A percentile compares a stretch with the other conserved stretches of the same genome.
Evolutionary conservation across 306 rosid species (phyloP).

Genomic region (Styphnolobium japonicum): DNA sequence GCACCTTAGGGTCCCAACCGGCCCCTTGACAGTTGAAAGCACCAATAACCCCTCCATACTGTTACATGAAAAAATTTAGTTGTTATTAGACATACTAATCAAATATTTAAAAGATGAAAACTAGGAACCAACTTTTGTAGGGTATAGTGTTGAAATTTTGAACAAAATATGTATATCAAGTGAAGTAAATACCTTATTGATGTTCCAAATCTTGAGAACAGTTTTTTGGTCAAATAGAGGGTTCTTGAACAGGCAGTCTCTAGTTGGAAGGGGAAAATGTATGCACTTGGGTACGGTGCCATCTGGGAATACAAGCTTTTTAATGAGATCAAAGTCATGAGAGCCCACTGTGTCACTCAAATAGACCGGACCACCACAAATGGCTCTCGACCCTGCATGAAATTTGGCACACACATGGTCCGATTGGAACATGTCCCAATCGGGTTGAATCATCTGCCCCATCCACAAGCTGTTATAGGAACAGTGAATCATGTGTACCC

Average conservation of each 20-base stretch:
- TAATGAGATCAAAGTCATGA: slow-evolving; percentile 71
- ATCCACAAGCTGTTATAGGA: slow-evolving; percentile 96
- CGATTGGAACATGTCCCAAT: slow-evolving; percentile 98
- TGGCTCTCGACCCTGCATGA: slow-evolving; percentile 88
- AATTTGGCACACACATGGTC: slow-evolving; percentile 77
- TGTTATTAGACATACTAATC: background rate
- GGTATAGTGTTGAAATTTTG: background rate
- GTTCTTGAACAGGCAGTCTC: slow-evolving; percentile 82
- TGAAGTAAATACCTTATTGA: slow-evolving; percentile 58
- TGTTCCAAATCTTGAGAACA: slow-evolving; percentile 79
- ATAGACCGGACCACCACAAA: slow-evolving; percentile 79
- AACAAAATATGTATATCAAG: background rate
- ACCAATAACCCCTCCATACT: slow-evolving; percentile 89
- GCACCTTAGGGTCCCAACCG: slow-evolving; percentile 77
- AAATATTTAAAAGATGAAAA: background rate
- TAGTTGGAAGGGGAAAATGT: slow-evolving; percentile 78
- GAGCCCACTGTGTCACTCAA: slow-evolving; percentile 72
- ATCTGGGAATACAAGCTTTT: slow-evolving; percentile 80
- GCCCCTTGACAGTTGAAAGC: slow-evolving; percentile 93
- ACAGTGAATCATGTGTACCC: slow-evolving; percentile 89
- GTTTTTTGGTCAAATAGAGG: slow-evolving; percentile 70
- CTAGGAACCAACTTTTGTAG: background rate
- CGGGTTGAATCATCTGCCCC: slow-evolving; percentile 86
- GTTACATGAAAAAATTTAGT: slow-evolving; percentile 24
- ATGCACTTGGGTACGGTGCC: slow-evolving; percentile 76